Conservation (phyloP, 1,284 basidiomycete species). For the Boletus mariae region DNA sequence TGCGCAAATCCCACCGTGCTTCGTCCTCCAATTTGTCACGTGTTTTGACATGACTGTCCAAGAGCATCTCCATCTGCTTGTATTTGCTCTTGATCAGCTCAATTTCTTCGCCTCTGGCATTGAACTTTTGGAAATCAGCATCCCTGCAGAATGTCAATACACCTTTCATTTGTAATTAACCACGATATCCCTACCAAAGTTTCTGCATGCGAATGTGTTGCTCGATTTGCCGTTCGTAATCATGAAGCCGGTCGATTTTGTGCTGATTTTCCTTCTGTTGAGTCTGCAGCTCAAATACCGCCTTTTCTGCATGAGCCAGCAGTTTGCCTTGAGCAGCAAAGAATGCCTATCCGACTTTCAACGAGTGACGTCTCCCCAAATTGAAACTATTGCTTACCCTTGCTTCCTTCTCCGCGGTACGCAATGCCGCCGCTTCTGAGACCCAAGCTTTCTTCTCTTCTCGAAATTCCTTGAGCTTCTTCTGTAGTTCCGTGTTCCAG, state of each 20-base stretch:
- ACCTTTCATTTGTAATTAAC: background rate
- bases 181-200: constrained; percentile 52
- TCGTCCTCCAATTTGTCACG: constrained; percentile 50
- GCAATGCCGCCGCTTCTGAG: constrained; percentile 55
- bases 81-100: constrained; percentile 51
- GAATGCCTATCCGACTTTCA: constrained; percentile 46
- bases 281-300: constrained; percentile 61
- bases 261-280: constrained; percentile 67
- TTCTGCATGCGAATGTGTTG: constrained; percentile 66
- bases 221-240: constrained; percentile 72
- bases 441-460: constrained; percentile 69
- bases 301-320: constrained; percentile 55
- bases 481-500: constrained; percentile 68
- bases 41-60: constrained; percentile 53
- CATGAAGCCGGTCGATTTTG: constrained; percentile 66
- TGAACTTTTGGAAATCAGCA: constrained; percentile 66
- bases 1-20: constrained; percentile 44
- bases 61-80: constrained; percentile 59
- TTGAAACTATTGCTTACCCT: constrained; percentile 39
- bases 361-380: background rate
- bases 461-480: constrained; percentile 60
- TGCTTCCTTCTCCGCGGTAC: constrained; percentile 61
- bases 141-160: constrained; percentile 47
- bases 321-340: constrained; percentile 66
- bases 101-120: constrained; percentile 58